These are phyloP conservation scores for Fusarium pseudonygamai DNA, from an alignment of 2,329 filamentous ascomycete species.

Conservation along the genomic window DNA sequence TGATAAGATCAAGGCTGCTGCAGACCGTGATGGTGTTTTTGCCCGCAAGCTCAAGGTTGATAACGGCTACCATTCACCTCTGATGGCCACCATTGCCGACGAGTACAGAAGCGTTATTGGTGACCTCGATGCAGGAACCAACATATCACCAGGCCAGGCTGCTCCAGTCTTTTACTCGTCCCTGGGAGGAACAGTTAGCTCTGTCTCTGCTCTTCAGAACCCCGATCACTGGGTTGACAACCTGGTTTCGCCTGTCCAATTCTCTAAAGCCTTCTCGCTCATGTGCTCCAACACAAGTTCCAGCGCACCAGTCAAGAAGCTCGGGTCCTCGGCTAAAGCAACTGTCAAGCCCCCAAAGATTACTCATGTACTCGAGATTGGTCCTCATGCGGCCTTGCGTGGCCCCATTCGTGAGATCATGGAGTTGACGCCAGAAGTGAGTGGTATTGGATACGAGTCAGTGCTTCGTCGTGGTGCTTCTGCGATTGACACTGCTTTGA, in stretches of 20 bases:
- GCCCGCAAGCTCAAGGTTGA: constrained; percentile 50
- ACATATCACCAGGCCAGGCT: background rate
- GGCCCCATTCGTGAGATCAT: constrained; percentile 40
- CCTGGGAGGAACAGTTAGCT: background rate
- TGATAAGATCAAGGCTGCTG: constrained; percentile 3
- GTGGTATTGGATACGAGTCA: constrained; percentile 14
- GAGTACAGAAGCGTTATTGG: background rate
- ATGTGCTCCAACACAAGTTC: background rate
- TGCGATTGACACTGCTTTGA: constrained; percentile 16
- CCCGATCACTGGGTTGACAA: constrained; percentile 59
- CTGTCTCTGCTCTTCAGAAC: constrained; percentile 46
- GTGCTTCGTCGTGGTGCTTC: constrained; percentile 24
- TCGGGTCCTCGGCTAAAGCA: background rate
- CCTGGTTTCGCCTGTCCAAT: constrained; percentile 52
- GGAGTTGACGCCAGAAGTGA: background rate
- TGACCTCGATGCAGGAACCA: background rate
- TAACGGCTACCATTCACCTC: constrained; percentile 60
- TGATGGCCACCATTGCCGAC: constrained; percentile 49
- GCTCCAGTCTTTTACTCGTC: constrained; percentile 11
- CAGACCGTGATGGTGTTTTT: constrained; percentile 14
- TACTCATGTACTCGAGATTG: constrained; percentile 37
- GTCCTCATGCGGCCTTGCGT: constrained; percentile 41
- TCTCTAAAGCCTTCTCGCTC: constrained; percentile 46
- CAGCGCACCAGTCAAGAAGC: background rate
- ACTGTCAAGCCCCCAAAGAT: background rate